Conservation (phyloP, 257 asterid genomes). For the Rhazya stricta region DNA sequence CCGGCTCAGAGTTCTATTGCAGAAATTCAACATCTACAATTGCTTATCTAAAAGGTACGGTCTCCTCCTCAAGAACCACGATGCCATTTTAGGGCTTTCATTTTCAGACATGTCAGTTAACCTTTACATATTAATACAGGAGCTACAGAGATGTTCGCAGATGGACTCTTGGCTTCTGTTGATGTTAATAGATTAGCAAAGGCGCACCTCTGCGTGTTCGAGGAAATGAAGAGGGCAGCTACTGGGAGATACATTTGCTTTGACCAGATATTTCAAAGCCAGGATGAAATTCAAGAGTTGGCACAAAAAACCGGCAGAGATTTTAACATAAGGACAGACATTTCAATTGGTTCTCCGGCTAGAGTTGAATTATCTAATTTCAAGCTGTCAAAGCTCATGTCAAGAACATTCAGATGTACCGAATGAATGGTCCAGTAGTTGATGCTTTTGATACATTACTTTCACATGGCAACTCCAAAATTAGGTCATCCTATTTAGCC, state of each 20-base stretch:
- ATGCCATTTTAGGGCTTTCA: neutral
- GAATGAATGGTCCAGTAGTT: conserved; percentile 6
- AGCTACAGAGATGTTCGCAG: conserved; percentile 56
- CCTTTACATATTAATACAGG: too few relatives aligned
- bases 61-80: neutral
- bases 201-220: conserved; percentile 63
- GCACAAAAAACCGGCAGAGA: conserved; percentile 48
- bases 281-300: conserved; percentile 45
- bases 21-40: conserved; percentile 65
- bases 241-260: conserved; percentile 70
- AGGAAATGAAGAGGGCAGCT: conserved; percentile 58
- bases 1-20: conserved; percentile 50
- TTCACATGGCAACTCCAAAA: too few relatives aligned
- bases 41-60: conserved; percentile 66
- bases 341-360: conserved; percentile 23
- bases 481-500: too few relatives aligned
- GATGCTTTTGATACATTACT: too few relatives aligned
- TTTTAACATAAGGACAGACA: conserved; percentile 20
- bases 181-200: conserved; percentile 55
- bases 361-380: conserved; percentile 43
- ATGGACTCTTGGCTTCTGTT: conserved; percentile 59
- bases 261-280: conserved; percentile 43
- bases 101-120: neutral
- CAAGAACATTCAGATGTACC: conserved; percentile 43
- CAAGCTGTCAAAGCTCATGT: conserved; percentile 47